phyloP scores from a whole-genome alignment of 1,139 yeast genomes.

The Diutina sp. region DNA sequence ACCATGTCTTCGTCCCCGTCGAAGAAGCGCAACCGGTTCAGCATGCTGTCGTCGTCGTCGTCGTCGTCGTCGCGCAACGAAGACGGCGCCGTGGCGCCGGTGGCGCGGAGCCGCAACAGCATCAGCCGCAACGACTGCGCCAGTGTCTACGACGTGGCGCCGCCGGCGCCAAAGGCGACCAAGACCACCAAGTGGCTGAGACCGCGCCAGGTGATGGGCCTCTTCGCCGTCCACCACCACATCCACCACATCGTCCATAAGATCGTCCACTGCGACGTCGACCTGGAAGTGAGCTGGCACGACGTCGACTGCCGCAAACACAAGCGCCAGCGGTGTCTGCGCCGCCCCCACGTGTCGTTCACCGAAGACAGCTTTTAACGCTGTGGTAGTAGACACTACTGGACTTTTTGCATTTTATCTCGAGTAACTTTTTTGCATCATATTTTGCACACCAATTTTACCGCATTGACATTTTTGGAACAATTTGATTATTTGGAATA shows the following conservation, averaged over 20 bases:
- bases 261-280: slow-evolving; percentile 3
- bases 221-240: neutral
- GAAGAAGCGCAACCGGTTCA: neutral
- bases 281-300: neutral
- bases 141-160: neutral
- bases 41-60: neutral
- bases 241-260: slow-evolving; percentile 8
- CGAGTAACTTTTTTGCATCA: too few species aligned
- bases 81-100: neutral
- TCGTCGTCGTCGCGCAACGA: neutral
- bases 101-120: neutral
- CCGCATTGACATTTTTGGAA: too few species aligned
- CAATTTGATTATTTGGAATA: too few species aligned
- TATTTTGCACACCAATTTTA: too few species aligned
- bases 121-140: too few species aligned
- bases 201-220: neutral
- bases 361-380: neutral
- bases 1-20: neutral
- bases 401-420: too few species aligned
- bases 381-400: too few species aligned
- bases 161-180: neutral
- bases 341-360: neutral
- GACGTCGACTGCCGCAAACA: neutral
- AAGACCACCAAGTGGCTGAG: neutral
- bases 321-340: neutral